Evolutionary conservation across 2,329 filamentous ascomycete genomes (phyloP).

Genomic region (Aschersonia sp.): DNA sequence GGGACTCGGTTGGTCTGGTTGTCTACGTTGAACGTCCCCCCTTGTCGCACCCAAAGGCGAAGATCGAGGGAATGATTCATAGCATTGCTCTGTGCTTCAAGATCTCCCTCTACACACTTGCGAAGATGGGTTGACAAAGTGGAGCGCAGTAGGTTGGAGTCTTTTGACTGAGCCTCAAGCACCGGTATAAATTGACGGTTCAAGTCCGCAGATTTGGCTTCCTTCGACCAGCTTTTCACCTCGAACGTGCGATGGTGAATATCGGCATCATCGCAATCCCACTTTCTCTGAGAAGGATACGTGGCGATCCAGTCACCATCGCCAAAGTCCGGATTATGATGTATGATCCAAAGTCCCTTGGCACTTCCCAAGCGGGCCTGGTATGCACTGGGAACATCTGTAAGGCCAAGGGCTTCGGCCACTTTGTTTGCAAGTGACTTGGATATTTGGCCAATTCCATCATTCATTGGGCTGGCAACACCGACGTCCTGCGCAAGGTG

Average conservation of each 20-base stretch:
- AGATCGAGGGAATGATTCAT: conserved; percentile 35
- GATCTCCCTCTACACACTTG: conserved; percentile 32
- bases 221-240: conserved; percentile 28
- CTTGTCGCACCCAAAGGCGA: conserved; percentile 37
- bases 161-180: conserved; percentile 41
- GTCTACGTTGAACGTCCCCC: conserved; percentile 17
- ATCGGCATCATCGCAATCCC: conserved; percentile 34
- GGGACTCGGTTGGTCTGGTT: conserved; percentile 24
- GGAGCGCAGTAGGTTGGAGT: conserved; percentile 26
- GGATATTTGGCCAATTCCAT: conserved; percentile 54
- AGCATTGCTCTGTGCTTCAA: conserved; percentile 34
- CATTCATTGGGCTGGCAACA: conserved; percentile 40
- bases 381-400: conserved; percentile 44
- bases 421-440: conserved; percentile 39
- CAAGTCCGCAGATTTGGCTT: conserved; percentile 32
- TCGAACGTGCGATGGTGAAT: conserved; percentile 48
- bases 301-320: conserved; percentile 50
- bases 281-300: conserved; percentile 54
- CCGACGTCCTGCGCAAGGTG: conserved; percentile 20
- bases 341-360: conserved; percentile 62
- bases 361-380: conserved; percentile 59
- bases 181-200: conserved; percentile 58
- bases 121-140: conserved; percentile 34
- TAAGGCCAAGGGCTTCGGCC: conserved; percentile 31
- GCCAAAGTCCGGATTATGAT: conserved; percentile 26